Evolutionary conservation across 2,329 filamentous ascomycete species (phyloP), one percentile per base, ranked within the genome.

Genomic region (Talaromyces funiculosus): DNA sequence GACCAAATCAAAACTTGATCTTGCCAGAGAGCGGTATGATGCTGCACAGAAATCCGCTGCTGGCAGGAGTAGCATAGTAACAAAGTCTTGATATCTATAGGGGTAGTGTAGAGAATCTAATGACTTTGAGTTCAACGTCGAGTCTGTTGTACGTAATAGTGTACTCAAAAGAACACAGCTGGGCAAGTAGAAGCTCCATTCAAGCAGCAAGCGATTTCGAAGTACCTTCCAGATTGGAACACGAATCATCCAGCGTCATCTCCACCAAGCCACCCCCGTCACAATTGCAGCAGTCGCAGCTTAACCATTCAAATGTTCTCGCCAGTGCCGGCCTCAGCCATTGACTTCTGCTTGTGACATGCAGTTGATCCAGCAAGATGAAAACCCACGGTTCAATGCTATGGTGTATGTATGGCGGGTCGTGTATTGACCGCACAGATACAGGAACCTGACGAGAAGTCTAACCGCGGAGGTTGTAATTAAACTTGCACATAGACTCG

Each of bases 11-110:
- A 75, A 77, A 20, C 77, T 87, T 61, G 81, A 87, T 66, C 69
- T 84, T 62, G 85, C 85, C 7, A 75, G 84, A 60, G 82, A 84
- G 64, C 78, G 81, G 58, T 82, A 82, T 69, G 82, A 80, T 9
- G 79, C 79, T 38, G 38, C 60, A 14, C 37, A 61, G 37, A 61
- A 58, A 37, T 47, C 60, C 14, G 56, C 57, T n/a, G 49, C 49
- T 10, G 35, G n/a, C 58, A 51, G 38, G 53, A n/a, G 31, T 22
- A 24, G 45, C 53, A 22, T 57, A 26, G 45, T 22, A 20, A 57
- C 37, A n/a, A 57, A 37, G 31, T 53, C 33, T 29, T 60, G 53
- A 60, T 49, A 10, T 45, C 18, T 33, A n/a, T 51, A 51, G n/a
- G 43, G 24, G 8, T 18, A 42, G 12, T 56, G 42, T 47, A 29